phyloP scores from a whole-genome alignment of 1,284 basidiomycete species.

The Tausonia pullulans region DNA sequence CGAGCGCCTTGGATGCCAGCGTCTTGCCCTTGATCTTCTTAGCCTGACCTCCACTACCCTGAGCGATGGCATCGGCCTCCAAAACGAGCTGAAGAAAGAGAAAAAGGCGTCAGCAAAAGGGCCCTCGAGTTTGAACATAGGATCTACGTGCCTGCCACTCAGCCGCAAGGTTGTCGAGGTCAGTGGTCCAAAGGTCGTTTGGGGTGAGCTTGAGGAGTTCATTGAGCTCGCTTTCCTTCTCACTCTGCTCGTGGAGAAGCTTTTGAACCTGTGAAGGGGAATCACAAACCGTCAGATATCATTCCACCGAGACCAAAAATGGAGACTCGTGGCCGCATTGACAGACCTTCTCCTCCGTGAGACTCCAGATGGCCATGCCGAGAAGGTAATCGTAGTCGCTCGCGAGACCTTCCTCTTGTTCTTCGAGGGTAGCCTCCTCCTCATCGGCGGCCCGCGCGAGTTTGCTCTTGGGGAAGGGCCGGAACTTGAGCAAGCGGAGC shows the following conservation, averaged over 20 bases:
- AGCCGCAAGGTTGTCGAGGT: conserved; percentile 70
- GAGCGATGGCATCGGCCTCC: conserved; percentile 42
- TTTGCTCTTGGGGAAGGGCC: conserved; percentile 66
- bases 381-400: conserved; percentile 90
- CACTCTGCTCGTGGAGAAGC: conserved; percentile 64
- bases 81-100: conserved; percentile 45
- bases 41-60: conserved; percentile 57
- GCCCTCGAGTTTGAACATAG: not conserved
- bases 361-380: conserved; percentile 87
- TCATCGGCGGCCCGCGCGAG: conserved; percentile 59
- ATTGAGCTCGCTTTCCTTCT: conserved; percentile 75
- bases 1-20: conserved; percentile 46
- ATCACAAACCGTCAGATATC: conserved; percentile 12
- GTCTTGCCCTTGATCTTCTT: conserved; percentile 50
- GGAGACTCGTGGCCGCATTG: not conserved
- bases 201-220: conserved; percentile 67
- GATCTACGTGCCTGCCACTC: conserved; percentile 66
- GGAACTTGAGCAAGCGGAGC: conserved; percentile 71
- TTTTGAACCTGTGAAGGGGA: conserved; percentile 59
- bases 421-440: conserved; percentile 48
- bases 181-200: conserved; percentile 79
- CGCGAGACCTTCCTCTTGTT: conserved; percentile 39
- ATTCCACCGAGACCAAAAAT: not conserved
- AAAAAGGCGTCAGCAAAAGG: not conserved
- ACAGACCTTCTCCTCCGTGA: conserved; percentile 83